A percentile compares a stretch with the other conserved stretches of the same genome.
phyloP scores from a whole-genome alignment of 2,329 filamentous ascomycete species.

The Cytospora schulzeri region DNA sequence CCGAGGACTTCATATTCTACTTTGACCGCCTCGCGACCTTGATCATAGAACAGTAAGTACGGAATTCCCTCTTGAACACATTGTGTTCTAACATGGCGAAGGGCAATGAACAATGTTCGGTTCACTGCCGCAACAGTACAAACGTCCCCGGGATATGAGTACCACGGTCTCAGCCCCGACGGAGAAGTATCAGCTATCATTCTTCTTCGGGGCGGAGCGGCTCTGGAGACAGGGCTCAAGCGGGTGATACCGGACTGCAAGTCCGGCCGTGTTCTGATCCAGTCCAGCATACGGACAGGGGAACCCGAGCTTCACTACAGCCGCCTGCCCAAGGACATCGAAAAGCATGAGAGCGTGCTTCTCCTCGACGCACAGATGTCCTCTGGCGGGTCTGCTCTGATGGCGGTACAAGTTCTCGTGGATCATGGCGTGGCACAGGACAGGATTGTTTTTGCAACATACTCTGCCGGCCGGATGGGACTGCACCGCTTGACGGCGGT shows the following conservation, averaged over 20 bases:
- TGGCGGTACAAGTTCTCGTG: conserved; percentile 94
- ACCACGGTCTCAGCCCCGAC: conserved; percentile 69
- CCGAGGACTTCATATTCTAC: conserved; percentile 96
- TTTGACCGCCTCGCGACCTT: conserved; percentile 88
- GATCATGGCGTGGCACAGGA: conserved; percentile 88
- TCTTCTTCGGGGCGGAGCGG: conserved; percentile 84
- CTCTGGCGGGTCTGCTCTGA: conserved; percentile 79
- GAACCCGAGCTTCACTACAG: conserved; percentile 94
- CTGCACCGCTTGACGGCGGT: conserved; percentile 84
- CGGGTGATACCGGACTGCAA: conserved; percentile 91
- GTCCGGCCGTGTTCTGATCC: conserved; percentile 86
- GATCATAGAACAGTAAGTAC: conserved; percentile 72
- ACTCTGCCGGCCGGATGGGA: conserved; percentile 82
- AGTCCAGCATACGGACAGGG: conserved; percentile 80
- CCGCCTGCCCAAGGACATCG: conserved; percentile 74
- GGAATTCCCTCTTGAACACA: no score
- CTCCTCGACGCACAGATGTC: conserved; percentile 94
- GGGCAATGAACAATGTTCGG: conserved; percentile 74
- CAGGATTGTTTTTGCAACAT: conserved; percentile 89
- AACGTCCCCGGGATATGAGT: conserved; percentile 71
- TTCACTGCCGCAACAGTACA: conserved; percentile 66
- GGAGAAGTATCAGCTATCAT: conserved; percentile 85
- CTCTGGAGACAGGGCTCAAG: conserved; percentile 83
- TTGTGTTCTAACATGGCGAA: background rate
- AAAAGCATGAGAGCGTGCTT: conserved; percentile 76